Evolutionary conservation across 2,329 filamentous ascomycete species (phyloP), one percentile per base, ranked within the genome.

Genomic region (Dothistroma septosporum): DNA sequence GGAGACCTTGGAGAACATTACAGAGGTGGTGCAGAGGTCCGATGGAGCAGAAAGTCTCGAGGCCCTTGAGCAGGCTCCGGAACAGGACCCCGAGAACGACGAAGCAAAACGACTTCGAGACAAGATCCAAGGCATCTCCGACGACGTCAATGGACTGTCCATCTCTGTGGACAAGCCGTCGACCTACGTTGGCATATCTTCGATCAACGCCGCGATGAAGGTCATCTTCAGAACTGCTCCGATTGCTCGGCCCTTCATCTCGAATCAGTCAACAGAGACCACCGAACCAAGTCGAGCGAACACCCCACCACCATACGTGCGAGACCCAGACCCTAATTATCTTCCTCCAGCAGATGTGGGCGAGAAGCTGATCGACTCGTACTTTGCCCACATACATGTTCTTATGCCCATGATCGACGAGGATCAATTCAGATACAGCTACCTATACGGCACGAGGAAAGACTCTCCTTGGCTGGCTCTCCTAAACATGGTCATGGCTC

Each of bases 51-150:
- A 82, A 9, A 83, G 80, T 58, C 75, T 85, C 5, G 82, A 84
- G 64, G 79, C 80, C 49, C 80, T 92, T 14, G 89, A 92, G 71
- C 87, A 88, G 67, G 86, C 91, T 68, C 88, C 89, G 0, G 79
- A 81, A 22, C 79, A 83, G 52, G 84, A 87, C 65, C 80, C 82
- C 3, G 85, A 86, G 70, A 87, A 85, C 82, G 88, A 91, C 62
- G 88, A 91, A 70, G 84, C 75, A 35, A 75, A 67, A 22, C 62
- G 75, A 59, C 74, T 79, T 53, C 72, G 74, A 53, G 66, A 74
- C 57, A 74, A 75, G 48, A 74, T 79, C 28, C 77, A 80, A 61
- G 74, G 76, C 53, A 78, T 72, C 32, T 70, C 70, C 2, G 70
- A 73, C 61, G 71, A 73, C 46, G 68, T 73, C 37, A 69, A 73